phyloP scores from a whole-genome alignment of 192 early-diverging fungal species.

The Coemansia sp. region DNA sequence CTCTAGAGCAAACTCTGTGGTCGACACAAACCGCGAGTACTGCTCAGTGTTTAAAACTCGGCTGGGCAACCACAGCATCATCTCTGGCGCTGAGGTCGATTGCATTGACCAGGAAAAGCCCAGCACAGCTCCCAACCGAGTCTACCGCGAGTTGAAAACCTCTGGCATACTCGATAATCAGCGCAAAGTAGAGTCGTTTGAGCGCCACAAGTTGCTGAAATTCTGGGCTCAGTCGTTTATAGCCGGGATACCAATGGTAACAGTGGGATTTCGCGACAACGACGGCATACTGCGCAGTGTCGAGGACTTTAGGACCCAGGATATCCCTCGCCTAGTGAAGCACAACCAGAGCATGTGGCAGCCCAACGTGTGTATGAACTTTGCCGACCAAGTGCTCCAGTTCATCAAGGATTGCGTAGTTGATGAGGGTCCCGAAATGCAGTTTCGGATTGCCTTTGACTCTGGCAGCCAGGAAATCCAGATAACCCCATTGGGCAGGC shows the following conservation, averaged over 20 bases:
- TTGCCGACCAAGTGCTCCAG: conserved; percentile 69
- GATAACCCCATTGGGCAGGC: conserved; percentile 13
- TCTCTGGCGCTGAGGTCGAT: conserved; percentile 95
- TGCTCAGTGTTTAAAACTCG: conserved; percentile 83
- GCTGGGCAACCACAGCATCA: conserved; percentile 66
- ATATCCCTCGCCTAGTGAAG: conserved; percentile 81
- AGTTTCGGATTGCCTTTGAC: conserved; percentile 44
- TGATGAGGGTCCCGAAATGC: conserved; percentile 31
- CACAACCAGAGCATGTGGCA: conserved; percentile 75
- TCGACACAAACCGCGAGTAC: conserved; percentile 88
- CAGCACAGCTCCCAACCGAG: conserved; percentile 54
- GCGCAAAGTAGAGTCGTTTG: conserved; percentile 66
- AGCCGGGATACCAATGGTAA: conserved; percentile 79
- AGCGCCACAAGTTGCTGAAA: conserved; percentile 80
- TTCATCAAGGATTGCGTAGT: conserved; percentile 24
- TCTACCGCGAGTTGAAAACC: conserved; percentile 92
- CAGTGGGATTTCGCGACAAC: conserved; percentile 86
- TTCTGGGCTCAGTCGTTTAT: conserved; percentile 96
- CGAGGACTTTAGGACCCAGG: conserved; percentile 71
- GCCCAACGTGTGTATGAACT: conserved; percentile 83
- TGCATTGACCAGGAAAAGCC: conserved; percentile 67
- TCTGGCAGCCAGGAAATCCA: conserved; percentile 19
- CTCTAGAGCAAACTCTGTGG: conserved; percentile 26
- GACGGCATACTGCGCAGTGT: conserved; percentile 59
- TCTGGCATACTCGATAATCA: conserved; percentile 23